Evolutionary conservation across 1,139 yeast species (phyloP), one percentile per base, ranked within the genome.

Genomic region (Taphrina confusa): DNA sequence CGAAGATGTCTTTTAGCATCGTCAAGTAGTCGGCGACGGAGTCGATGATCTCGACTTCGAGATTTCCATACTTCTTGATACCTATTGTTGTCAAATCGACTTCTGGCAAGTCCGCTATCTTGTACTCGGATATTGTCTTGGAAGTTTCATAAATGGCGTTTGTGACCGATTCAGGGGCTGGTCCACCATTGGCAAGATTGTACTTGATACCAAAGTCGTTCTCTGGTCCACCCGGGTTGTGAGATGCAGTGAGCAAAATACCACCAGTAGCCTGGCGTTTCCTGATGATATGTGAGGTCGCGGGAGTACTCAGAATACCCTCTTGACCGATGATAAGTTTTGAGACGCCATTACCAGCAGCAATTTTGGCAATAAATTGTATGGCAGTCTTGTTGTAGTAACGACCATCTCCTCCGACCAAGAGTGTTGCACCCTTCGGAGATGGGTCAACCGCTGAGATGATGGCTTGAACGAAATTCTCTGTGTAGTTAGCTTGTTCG

Each of bases 81-180:
- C 95, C 96, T 61, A 87, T 71, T 23, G 74, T 76, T 33, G 78
- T 63, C 60, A 91, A 73, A 68, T 90, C 92, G 57, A 91, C 59
- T 4, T 62, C 65, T 12, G 66, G 65, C n/a, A 68, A 50, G 16
- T 67, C 63, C 8, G 77, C 73, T 60, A 82, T 80, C 70, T 84
- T 82, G 76, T 87, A 90, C 62, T 76, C 73, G 9, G 78, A 73
- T 68, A 94, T 77, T 39, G 73, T 69, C 69, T 80, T 80, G 23
- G 95, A 82, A 40, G 77, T 80, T 63, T 84, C 92, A 75, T 76
- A 92, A 70, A 92, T 92, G 73, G 83, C 82, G 75, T 94, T 81
- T 27, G 98, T 92, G 64, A 92, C 94, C 18, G 86, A 77, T 73
- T 92, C 98, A 3, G 98, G 98, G n/a, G 98, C 98, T 40, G 98